Evolutionary conservation across 1,284 basidiomycete genomes (phyloP).

Genomic region (Leccinum insigne): DNA sequence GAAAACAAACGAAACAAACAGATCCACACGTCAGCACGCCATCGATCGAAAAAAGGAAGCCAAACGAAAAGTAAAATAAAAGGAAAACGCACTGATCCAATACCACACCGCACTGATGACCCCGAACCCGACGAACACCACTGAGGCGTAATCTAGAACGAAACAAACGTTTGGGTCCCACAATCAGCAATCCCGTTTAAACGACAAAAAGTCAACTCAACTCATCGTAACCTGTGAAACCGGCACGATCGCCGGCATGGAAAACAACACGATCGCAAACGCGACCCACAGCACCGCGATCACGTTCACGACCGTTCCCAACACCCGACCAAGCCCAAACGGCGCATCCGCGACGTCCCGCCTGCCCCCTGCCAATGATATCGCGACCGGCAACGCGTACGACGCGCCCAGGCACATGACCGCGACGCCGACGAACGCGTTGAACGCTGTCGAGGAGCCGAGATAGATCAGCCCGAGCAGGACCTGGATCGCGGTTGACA

Average conservation of each 20-base stretch:
- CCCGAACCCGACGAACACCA: constrained; percentile 61
- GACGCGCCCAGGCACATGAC: constrained; percentile 56
- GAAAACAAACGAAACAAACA: background rate
- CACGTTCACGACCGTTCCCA: constrained; percentile 42
- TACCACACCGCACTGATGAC: constrained; percentile 59
- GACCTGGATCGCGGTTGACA: constrained; percentile 54
- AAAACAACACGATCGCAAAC: constrained; percentile 57
- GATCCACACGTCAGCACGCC: background rate
- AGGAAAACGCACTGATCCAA: constrained; percentile 43
- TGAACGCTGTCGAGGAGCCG: constrained; percentile 56
- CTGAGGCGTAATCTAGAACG: constrained; percentile 54
- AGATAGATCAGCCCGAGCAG: constrained; percentile 56
- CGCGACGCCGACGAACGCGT: constrained; percentile 55
- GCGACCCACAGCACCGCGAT: constrained; percentile 49
- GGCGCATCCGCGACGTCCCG: constrained; percentile 42
- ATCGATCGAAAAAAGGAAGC: background rate
- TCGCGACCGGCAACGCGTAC: constrained; percentile 52
- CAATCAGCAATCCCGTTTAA: background rate
- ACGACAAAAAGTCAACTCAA: constrained; percentile 3
- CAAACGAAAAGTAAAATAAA: no score
- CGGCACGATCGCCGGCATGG: constrained; percentile 56
- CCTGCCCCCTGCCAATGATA: constrained; percentile 43
- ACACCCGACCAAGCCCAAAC: constrained; percentile 40
- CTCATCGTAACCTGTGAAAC: constrained; percentile 49
- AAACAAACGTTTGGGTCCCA: background rate